Conservation (phyloP, 1,284 basidiomycete species). For the Pyrrhoderma lamaoense region DNA sequence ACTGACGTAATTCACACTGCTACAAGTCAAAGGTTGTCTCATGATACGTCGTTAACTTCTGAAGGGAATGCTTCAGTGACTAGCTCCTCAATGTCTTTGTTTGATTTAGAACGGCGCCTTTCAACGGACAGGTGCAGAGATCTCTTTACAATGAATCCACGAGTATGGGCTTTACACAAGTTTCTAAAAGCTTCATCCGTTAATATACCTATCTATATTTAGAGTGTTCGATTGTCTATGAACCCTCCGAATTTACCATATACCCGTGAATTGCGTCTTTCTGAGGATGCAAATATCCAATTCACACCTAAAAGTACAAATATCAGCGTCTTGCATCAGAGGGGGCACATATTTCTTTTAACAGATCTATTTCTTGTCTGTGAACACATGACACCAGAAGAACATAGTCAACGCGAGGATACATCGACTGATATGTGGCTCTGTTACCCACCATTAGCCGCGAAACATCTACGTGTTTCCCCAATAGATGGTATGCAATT, state of each 20-base stretch:
- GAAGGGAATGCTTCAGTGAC: constrained; percentile 43
- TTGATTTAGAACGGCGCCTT: constrained; percentile 78
- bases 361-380: constrained; percentile 90
- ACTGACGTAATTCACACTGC: constrained; percentile 3
- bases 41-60: constrained; percentile 51
- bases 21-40: constrained; percentile 44
- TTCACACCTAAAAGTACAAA: constrained; percentile 76
- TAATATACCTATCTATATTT: constrained; percentile 17
- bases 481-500: constrained; percentile 45
- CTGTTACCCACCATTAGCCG: constrained; percentile 91
- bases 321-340: constrained; percentile 61
- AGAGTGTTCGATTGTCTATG: constrained; percentile 92
- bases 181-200: constrained; percentile 15
- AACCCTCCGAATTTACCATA: constrained; percentile 75
- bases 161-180: constrained; percentile 45
- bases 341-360: constrained; percentile 84
- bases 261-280: constrained; percentile 71
- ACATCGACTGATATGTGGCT: constrained; percentile 85
- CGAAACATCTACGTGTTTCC: constrained; percentile 80
- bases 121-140: constrained; percentile 79
- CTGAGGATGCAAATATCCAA: constrained; percentile 67
- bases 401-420: constrained; percentile 41
- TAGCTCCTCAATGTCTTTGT: constrained; percentile 49
- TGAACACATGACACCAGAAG: constrained; percentile 70
- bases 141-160: constrained; percentile 93